Base-by-base conservation (phyloP, 345 rosid species). In the Pseudoturritis turrita region DNA sequence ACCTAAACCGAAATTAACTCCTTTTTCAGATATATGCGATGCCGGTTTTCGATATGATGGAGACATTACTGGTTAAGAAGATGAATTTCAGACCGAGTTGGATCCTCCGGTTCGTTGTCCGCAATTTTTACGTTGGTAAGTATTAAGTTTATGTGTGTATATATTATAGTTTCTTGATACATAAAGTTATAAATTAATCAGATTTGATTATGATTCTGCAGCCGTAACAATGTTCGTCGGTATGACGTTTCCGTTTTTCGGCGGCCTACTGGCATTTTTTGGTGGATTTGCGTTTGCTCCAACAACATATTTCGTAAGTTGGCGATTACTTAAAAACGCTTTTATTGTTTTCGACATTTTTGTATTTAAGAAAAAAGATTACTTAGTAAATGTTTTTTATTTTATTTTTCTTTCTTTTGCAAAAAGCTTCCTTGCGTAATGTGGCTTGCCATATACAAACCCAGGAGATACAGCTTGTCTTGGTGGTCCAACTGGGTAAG, bases 251-350 rank as follows among this genome's bases (percentile, higher is more conserved):
- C 96, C 93, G 6, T 89, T 89, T 85, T 87, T 89, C 39, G 83
- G 85, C 7, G 91, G 86, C 13, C 83, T 89, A 53, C 83, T 87
- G 13, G 71, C 77, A 18, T 89, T 87, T 65, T 87, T 89, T 11
- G 96, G 96, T 52, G 92, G 96, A 77, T 89, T 89, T 54, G 90
- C 90, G 46, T 89, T 89, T 75, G 96, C 93, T 18, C 93, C 93
- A 17, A 89, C 96, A 12, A 82, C 96, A 56, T 89, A 88, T 69
- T 87, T 78, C 45, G 96, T 89, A 82, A 86, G 92, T 41, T 12
- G 28, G 21, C 14, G 35, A 51, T 11, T 59, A 3, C 40, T 25
- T 23, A 4, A n/a, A 56, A 60, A 11, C 25, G 21, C 21, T 22
- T 1, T 14, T 26, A 56, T 0, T 49, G 23, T 41, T 25, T 40